Evolutionary conservation across 2,329 filamentous ascomycete species (phyloP).

Genomic region (Fusarium siculi): DNA sequence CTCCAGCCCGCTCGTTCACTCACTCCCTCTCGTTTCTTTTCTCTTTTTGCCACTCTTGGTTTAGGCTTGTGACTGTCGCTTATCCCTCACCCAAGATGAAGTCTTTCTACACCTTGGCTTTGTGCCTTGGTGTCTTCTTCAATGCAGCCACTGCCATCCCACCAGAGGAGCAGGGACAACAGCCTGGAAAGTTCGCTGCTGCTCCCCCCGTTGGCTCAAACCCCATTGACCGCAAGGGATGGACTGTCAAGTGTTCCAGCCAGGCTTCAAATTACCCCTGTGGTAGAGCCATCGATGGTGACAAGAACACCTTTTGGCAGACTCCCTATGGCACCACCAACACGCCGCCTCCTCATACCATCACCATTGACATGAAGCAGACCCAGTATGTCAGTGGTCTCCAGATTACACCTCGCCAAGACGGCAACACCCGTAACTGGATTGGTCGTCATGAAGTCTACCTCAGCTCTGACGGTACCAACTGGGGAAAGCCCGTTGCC

Average conservation of each 20-base stretch:
- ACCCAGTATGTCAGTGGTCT: constrained; percentile 31
- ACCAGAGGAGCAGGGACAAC: constrained; percentile 9
- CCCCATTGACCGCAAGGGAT: constrained; percentile 29
- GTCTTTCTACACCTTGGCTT: constrained; percentile 1
- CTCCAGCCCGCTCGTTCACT: constrained; percentile 3
- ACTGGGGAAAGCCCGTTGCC: constrained; percentile 30
- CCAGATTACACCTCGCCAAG: constrained; percentile 27
- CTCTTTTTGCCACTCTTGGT: constrained; percentile 7
- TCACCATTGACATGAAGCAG: constrained; percentile 31
- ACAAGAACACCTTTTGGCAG: constrained; percentile 31
- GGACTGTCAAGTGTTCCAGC: constrained; percentile 34
- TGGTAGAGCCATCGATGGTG: constrained; percentile 28
- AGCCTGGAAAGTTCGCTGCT: constrained; percentile 23
- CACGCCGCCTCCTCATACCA: constrained; percentile 21
- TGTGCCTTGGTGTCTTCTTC: constrained; percentile 17
- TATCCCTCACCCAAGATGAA: constrained; percentile 1
- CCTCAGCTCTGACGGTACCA: constrained; percentile 29
- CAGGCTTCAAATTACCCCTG: constrained; percentile 19
- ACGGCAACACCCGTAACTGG: constrained; percentile 22
- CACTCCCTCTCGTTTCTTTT: not conserved
- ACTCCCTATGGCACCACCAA: constrained; percentile 29
- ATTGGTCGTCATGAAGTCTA: constrained; percentile 29
- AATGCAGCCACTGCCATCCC: constrained; percentile 6
- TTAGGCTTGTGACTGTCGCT: not conserved
- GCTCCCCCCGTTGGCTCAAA: constrained; percentile 26